Evolutionary conservation across 208 protist species (phyloP).

Genomic region (Trichomonas gallinae): DNA sequence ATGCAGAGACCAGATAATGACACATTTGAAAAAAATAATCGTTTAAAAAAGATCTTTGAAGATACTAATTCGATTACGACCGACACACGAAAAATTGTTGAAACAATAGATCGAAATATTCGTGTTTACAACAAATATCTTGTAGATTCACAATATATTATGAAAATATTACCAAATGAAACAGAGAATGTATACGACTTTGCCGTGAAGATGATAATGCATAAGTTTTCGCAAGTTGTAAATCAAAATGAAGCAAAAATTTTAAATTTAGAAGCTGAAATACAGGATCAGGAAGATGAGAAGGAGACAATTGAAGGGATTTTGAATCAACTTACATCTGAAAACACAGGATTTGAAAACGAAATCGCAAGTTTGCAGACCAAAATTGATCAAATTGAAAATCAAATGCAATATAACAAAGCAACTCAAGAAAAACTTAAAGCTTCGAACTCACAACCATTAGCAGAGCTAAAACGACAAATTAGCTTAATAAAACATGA

Average conservation of each 20-base stretch:
- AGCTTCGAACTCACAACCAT: neutral
- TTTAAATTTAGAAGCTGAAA: neutral
- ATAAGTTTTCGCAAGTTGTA: neutral
- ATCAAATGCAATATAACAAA: neutral
- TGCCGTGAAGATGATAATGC: neutral
- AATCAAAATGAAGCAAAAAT: neutral
- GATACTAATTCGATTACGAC: neutral
- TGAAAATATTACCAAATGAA: neutral
- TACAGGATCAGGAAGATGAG: neutral
- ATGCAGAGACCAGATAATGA: neutral
- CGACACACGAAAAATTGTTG: neutral
- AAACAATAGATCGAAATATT: neutral
- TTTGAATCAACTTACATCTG: neutral
- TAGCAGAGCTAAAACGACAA: neutral
- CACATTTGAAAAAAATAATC: neutral
- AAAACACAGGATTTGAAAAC: neutral
- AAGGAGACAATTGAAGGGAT: neutral
- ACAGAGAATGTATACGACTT: neutral
- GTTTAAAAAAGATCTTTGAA: neutral
- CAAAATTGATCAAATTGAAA: neutral
- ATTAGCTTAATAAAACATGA: neutral
- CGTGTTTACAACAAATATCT: neutral
- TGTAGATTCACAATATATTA: neutral
- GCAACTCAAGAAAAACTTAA: neutral
- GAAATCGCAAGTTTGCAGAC: neutral